These are phyloP conservation scores for Neckera pumila DNA, from an alignment of 225 moss, liverwort and hornwort species.

Conservation along the genomic window DNA sequence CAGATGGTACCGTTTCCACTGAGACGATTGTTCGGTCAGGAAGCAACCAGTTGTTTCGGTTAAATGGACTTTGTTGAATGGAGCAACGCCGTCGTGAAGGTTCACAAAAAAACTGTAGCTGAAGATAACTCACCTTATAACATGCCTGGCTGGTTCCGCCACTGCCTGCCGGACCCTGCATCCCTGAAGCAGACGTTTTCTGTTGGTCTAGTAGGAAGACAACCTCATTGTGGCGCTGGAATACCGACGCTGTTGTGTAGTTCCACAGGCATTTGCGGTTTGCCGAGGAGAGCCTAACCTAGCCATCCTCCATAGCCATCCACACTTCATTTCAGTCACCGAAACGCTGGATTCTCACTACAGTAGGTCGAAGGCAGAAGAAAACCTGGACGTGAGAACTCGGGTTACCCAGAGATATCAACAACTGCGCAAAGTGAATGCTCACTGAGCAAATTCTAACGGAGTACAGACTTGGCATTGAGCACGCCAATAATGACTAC, in stretches of 20 bases:
- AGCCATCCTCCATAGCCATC: constrained; percentile 4
- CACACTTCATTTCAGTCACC: background rate
- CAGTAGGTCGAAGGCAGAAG: background rate
- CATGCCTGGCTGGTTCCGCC: background rate
- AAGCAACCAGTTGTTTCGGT: too few species aligned
- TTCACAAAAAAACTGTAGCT: background rate
- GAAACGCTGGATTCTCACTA: background rate
- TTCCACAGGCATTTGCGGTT: background rate
- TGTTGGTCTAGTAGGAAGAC: background rate
- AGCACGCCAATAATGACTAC: background rate
- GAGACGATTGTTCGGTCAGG: background rate
- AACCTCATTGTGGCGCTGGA: background rate
- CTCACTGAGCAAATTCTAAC: background rate
- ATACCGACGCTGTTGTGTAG: background rate
- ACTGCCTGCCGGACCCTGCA: background rate
- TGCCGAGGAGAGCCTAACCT: background rate
- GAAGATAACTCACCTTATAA: constrained; percentile 1
- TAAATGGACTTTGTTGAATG: background rate
- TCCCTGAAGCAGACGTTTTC: background rate
- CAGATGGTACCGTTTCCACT: background rate
- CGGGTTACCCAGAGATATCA: background rate
- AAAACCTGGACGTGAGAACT: background rate
- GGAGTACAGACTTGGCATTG: background rate
- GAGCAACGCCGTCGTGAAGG: background rate
- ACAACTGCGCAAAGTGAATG: background rate